Conservation (phyloP, 768 basidiomycete species). For the Kockovaella imperatae region DNA sequence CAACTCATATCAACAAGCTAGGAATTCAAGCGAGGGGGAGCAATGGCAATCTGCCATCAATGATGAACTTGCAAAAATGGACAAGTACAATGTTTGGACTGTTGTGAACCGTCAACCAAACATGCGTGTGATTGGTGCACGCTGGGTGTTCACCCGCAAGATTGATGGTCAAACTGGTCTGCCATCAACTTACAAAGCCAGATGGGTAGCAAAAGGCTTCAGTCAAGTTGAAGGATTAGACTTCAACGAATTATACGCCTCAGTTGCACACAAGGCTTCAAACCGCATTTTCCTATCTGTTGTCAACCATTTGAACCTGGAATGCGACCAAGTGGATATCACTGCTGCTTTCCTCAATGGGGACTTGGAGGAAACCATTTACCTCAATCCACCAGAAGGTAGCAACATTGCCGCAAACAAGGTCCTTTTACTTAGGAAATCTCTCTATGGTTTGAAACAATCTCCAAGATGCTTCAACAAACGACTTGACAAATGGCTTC, state of each 20-base stretch:
- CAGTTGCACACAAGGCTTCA: constrained; percentile 10
- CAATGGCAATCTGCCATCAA: too few species aligned
- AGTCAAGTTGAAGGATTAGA: constrained; percentile 3
- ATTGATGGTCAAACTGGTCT: too few species aligned
- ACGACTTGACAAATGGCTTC: too few species aligned
- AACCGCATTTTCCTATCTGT: constrained; percentile 9
- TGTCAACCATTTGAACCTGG: constrained; percentile 7
- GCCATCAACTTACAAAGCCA: too few species aligned
- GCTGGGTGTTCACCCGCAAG: too few species aligned
- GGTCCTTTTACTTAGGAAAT: constrained; percentile 6
- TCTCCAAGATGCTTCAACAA: too few species aligned
- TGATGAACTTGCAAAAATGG: neutral
- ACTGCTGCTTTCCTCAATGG: constrained; percentile 20
- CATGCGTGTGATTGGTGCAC: too few species aligned
- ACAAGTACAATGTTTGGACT: too few species aligned
- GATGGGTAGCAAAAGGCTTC: constrained; percentile 6
- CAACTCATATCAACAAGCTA: too few species aligned
- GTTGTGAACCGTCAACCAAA: too few species aligned
- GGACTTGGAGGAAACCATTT: constrained; percentile 8
- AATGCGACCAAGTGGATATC: constrained; percentile 16
- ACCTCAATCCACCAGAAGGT: constrained; percentile 6
- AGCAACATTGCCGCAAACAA: neutral
- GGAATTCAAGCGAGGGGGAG: too few species aligned
- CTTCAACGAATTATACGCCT: constrained; percentile 10
- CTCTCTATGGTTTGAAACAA: constrained; percentile 14